A percentile compares a stretch with the other conserved stretches of the same genome.
Conservation (phyloP, 768 basidiomycete species). For the Pleurotus platypus region DNA sequence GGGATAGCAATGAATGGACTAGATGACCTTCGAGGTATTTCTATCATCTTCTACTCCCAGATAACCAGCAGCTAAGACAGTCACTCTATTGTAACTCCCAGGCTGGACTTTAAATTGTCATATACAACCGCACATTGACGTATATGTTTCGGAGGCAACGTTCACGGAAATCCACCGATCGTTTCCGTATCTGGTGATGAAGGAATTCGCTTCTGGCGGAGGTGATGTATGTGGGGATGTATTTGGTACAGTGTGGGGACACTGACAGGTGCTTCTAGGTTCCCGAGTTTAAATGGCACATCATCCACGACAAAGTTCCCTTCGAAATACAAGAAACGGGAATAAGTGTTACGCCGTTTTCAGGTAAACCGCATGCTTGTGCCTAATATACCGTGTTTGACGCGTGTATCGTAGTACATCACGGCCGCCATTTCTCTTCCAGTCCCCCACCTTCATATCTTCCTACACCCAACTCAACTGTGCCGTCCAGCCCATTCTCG, state of each 20-base stretch:
- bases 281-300: slow-evolving; percentile 80
- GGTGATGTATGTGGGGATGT: slow-evolving; percentile 53
- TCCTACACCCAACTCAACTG: slow-evolving; percentile 35
- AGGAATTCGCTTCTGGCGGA: slow-evolving; percentile 74
- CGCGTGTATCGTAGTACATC: slow-evolving; percentile 49
- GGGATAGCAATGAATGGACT: slow-evolving; percentile 77
- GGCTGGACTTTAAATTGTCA: slow-evolving; percentile 69
- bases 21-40: slow-evolving; percentile 77
- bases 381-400: too few relatives aligned
- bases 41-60: too few relatives aligned
- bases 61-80: too few relatives aligned
- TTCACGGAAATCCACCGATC: slow-evolving; percentile 62
- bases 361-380: slow-evolving; percentile 39
- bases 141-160: slow-evolving; percentile 67
- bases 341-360: slow-evolving; percentile 61
- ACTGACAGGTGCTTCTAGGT: slow-evolving; percentile 41
- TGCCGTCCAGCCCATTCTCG: slow-evolving; percentile 31
- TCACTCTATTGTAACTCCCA: slow-evolving; percentile 18
- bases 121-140: slow-evolving; percentile 70
- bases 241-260: not conserved
- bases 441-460: slow-evolving; percentile 32
- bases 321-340: slow-evolving; percentile 69
- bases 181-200: slow-evolving; percentile 81
- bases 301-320: slow-evolving; percentile 64
- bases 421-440: slow-evolving; percentile 61